A percentile compares a stretch with the other conserved stretches of the same genome.
Evolutionary conservation across 2,329 filamentous ascomycete genomes (phyloP).

Genomic region (Hypoxylon sp.): DNA sequence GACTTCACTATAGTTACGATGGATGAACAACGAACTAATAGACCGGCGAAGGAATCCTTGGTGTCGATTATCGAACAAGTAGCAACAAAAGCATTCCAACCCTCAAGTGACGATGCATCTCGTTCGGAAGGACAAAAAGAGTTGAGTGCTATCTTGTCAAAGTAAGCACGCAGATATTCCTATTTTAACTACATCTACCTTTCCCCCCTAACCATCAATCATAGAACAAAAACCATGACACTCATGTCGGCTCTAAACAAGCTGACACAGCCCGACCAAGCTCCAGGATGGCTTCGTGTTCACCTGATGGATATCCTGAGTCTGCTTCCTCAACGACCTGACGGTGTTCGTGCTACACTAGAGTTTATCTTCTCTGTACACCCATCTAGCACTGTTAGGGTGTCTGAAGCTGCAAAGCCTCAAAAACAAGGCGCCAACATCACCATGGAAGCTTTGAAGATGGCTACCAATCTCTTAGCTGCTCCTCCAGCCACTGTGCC

Average conservation of each 20-base stretch:
- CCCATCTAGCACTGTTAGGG: conserved; percentile 57
- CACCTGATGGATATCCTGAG: conserved; percentile 67
- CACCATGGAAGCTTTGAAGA: conserved; percentile 71
- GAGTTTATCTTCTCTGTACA: conserved; percentile 78
- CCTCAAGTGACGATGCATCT: conserved; percentile 47
- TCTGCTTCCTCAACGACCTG: conserved; percentile 65
- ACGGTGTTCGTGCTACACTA: conserved; percentile 72
- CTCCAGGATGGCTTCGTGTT: conserved; percentile 67
- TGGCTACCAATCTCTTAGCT: conserved; percentile 69
- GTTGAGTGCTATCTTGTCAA: conserved; percentile 59
- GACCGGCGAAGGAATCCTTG: conserved; percentile 44
- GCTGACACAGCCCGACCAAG: conserved; percentile 67
- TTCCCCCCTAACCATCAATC: conserved; percentile 39
- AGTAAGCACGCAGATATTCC: conserved; percentile 49
- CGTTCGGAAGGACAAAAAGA: conserved; percentile 50
- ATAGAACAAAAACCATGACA: conserved; percentile 56
- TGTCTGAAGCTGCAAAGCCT: conserved; percentile 52
- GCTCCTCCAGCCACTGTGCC: conserved; percentile 64
- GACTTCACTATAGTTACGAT: no score
- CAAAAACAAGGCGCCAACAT: conserved; percentile 69
- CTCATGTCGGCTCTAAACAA: conserved; percentile 70
- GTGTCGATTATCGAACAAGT: conserved; percentile 49
- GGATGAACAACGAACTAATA: conserved; percentile 26
- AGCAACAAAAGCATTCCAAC: conserved; percentile 60
- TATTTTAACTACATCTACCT: conserved; percentile 17